These are phyloP conservation scores for Pseudogymnoascus sp. DNA, from an alignment of 2,329 filamentous ascomycete species.

Conservation along the genomic window DNA sequence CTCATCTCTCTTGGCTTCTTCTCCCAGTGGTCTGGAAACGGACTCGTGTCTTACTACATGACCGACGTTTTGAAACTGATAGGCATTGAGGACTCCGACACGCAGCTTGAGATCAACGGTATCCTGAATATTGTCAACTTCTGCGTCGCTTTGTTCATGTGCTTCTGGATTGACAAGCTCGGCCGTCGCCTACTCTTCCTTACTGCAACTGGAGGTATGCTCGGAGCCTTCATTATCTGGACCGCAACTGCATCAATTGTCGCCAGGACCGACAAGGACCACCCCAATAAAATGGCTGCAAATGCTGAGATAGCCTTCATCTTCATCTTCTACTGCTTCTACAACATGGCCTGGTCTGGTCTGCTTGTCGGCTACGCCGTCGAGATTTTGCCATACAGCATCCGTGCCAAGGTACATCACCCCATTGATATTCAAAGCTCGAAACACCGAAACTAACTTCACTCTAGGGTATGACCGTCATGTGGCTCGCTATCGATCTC, in stretches of 20 bases:
- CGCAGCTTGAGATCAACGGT: conserved; percentile 25
- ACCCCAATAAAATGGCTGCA: conserved; percentile 20
- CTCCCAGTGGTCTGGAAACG: conserved; percentile 49
- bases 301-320: conserved; percentile 35
- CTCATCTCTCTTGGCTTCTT: conserved; percentile 45
- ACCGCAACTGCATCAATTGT: conserved; percentile 27
- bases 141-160: conserved; percentile 19
- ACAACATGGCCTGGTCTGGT: conserved; percentile 26
- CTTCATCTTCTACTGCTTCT: conserved; percentile 41
- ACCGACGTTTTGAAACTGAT: conserved; percentile 28
- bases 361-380: conserved; percentile 23
- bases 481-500: conserved; percentile 32
- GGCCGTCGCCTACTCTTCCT: conserved; percentile 24
- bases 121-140: conserved; percentile 25
- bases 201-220: conserved; percentile 20
- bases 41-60: conserved; percentile 36
- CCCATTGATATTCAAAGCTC: background rate
- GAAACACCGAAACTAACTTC: background rate
- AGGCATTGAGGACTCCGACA: conserved; percentile 27
- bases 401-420: conserved; percentile 21
- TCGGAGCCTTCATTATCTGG: conserved; percentile 19
- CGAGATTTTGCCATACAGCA: conserved; percentile 24
- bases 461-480: conserved; percentile 20
- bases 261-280: conserved; percentile 23
- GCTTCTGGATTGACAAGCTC: conserved; percentile 25